phyloP scores from a whole-genome alignment of 371 early-diverging fungal genomes.

The Blakeslea trispora region DNA sequence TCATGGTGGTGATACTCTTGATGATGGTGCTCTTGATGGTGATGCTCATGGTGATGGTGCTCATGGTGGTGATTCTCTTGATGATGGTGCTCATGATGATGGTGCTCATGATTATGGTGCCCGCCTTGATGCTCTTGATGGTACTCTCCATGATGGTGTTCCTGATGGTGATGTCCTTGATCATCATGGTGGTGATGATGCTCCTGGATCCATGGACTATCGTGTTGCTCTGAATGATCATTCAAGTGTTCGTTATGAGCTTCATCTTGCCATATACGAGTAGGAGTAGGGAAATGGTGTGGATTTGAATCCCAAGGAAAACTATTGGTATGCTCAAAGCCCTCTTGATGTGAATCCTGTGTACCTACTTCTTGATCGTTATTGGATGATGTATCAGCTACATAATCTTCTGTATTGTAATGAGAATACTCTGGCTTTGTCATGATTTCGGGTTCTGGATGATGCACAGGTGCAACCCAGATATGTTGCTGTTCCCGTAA shows the following conservation, averaged over 20 bases:
- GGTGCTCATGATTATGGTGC: background rate
- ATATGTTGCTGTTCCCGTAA: constrained; percentile 4
- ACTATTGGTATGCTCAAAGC: constrained; percentile 4
- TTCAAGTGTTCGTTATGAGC: constrained; percentile 7
- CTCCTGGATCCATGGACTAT: too few species aligned
- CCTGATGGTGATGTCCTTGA: background rate
- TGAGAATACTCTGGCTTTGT: constrained; percentile 26
- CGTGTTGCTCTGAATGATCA: background rate
- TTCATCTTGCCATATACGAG: constrained; percentile 34
- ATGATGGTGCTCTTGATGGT: constrained; percentile 6
- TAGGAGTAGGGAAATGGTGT: constrained; percentile 22
- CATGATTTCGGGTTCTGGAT: constrained; percentile 26
- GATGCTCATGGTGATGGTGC: constrained; percentile 2
- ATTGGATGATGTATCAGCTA: constrained; percentile 2
- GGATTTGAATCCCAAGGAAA: constrained; percentile 33
- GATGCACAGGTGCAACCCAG: constrained; percentile 31
- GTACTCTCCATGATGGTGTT: constrained; percentile 6
- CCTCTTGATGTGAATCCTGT: background rate
- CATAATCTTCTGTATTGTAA: constrained; percentile 13
- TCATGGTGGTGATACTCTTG: constrained; percentile 12
- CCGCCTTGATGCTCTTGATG: background rate
- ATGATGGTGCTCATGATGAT: constrained; percentile 3
- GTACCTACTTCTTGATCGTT: background rate
- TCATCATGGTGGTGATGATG: constrained; percentile 1
- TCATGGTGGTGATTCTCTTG: background rate